These are phyloP conservation scores for Lipomyces starkeyi DNA, from an alignment of 805 yeast species.

Conservation along the genomic window DNA sequence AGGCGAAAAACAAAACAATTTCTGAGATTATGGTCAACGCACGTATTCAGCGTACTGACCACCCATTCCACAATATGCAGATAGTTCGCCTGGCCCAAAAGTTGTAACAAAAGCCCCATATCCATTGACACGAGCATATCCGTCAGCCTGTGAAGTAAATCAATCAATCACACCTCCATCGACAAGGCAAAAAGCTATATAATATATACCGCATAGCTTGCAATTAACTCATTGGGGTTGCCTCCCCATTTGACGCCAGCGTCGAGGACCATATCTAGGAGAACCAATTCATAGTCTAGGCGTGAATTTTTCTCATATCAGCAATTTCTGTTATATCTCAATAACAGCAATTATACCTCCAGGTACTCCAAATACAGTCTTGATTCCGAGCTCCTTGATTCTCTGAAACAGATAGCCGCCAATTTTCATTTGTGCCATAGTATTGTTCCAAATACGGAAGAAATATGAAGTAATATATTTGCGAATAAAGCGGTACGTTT, in stretches of 20 bases:
- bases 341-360: not conserved
- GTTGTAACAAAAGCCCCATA: not conserved
- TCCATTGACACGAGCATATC: not conserved
- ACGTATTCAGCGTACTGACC: conserved; percentile 91
- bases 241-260: not conserved
- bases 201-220: conserved; percentile 3
- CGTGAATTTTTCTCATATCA: no score
- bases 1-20: not conserved
- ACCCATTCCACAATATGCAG: conserved; percentile 63
- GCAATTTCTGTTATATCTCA: no score
- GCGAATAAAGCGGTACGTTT: no score
- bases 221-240: not conserved
- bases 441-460: no score
- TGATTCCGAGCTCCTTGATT: not conserved
- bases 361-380: not conserved
- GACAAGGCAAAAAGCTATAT: no score
- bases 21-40: not conserved
- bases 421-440: not conserved
- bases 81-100: not conserved
- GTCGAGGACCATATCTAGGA: not conserved
- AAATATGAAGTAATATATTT: no score
- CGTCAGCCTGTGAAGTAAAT: not conserved
- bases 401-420: not conserved
- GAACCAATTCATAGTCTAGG: not conserved
- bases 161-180: not conserved